Evolutionary conservation across 768 basidiomycete genomes (phyloP).

Genomic region (Chalciporus chontae): DNA sequence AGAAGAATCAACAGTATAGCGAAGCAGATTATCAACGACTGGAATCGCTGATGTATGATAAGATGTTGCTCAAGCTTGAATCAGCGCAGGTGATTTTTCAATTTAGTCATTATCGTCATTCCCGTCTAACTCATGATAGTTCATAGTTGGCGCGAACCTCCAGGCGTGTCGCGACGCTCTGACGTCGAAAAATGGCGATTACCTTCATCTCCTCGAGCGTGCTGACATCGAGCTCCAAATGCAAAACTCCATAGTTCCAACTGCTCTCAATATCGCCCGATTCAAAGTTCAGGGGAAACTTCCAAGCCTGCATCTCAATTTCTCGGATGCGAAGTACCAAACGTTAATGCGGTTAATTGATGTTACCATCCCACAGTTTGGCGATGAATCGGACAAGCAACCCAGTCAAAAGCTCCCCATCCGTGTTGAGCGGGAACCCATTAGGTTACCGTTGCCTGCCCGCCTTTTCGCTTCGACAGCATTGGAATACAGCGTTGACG

Average conservation of each 20-base stretch:
- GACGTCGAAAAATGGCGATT: slow-evolving; percentile 47
- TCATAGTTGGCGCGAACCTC: slow-evolving; percentile 83
- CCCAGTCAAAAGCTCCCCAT: slow-evolving; percentile 16
- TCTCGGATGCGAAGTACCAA: slow-evolving; percentile 90
- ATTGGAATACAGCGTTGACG: slow-evolving; percentile 68
- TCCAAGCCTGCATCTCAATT: slow-evolving; percentile 83
- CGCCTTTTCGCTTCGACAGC: slow-evolving; percentile 52
- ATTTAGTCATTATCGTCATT: neutral
- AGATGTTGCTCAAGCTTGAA: slow-evolving; percentile 73
- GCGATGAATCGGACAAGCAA: slow-evolving; percentile 36
- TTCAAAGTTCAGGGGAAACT: slow-evolving; percentile 91
- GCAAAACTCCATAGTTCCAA: slow-evolving; percentile 90
- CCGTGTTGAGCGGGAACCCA: slow-evolving; percentile 24
- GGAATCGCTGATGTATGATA: slow-evolving; percentile 95
- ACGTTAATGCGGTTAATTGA: slow-evolving; percentile 90
- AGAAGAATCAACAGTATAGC: slow-evolving; percentile 78
- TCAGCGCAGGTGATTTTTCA: slow-evolving; percentile 75
- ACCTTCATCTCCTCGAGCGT: slow-evolving; percentile 86
- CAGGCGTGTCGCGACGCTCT: slow-evolving; percentile 81
- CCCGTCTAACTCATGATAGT: slow-evolving; percentile 45
- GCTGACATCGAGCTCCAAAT: slow-evolving; percentile 87
- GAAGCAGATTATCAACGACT: slow-evolving; percentile 84
- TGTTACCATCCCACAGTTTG: slow-evolving; percentile 83
- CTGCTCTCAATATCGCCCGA: slow-evolving; percentile 73
- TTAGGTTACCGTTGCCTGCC: slow-evolving; percentile 48